phyloP scores from a whole-genome alignment of 805 yeast species.

The Torulaspora quercuum region DNA sequence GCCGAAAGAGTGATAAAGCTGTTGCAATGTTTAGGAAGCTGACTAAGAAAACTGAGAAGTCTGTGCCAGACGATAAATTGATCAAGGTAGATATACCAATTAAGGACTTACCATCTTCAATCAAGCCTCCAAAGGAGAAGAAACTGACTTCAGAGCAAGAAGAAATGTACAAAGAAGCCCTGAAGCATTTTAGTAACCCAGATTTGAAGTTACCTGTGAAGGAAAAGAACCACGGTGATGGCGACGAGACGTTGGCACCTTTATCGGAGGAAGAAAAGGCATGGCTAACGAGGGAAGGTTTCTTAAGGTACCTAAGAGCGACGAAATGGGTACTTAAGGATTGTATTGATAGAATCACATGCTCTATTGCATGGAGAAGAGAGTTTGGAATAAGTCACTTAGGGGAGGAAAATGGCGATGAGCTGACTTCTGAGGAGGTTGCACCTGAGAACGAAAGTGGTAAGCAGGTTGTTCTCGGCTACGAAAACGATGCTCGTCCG shows the following conservation, averaged over 20 bases:
- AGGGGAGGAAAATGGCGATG: constrained; percentile 45
- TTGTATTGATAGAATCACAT: constrained; percentile 69
- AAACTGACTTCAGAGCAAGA: constrained; percentile 53
- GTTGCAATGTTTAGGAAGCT: constrained; percentile 28
- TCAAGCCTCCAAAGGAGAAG: constrained; percentile 49
- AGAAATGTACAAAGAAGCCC: constrained; percentile 58
- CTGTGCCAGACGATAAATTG: constrained; percentile 27
- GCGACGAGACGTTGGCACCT: constrained; percentile 36
- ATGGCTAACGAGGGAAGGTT: constrained; percentile 92
- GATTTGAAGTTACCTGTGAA: constrained; percentile 48
- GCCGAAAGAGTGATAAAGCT: too few relatives aligned
- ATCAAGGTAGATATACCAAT: constrained; percentile 49
- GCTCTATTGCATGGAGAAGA: constrained; percentile 88
- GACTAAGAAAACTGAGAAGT: constrained; percentile 25
- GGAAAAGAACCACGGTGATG: constrained; percentile 41
- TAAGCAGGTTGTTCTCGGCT: constrained; percentile 87
- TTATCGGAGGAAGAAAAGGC: constrained; percentile 60
- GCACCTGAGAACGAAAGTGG: constrained; percentile 82
- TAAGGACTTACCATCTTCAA: constrained; percentile 46
- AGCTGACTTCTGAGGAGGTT: constrained; percentile 53
- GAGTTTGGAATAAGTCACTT: constrained; percentile 68
- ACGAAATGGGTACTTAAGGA: constrained; percentile 81
- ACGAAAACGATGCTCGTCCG: constrained; percentile 85
- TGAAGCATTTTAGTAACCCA: constrained; percentile 58
- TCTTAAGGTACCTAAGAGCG: constrained; percentile 86